Base-by-base conservation (phyloP, 345 rosid genomes). In the Raphanus raphanistrum region DNA sequence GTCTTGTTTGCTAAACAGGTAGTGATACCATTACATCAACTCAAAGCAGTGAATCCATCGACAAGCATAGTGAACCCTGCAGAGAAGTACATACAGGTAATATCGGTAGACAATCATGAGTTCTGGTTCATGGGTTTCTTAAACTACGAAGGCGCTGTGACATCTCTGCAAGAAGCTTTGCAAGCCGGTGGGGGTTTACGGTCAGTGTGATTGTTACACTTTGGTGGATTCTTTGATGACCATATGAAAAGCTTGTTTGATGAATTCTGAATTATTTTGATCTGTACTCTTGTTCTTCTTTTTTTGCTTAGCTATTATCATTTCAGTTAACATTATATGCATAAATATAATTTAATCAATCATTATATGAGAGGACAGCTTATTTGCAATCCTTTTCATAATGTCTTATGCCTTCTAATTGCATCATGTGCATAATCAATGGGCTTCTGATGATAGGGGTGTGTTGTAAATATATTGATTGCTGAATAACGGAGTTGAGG, bases 81-180 rank as follows among this genome's bases (percentile, higher is more conserved):
- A 8, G 89, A 90, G 52, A 90, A 86, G 71, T 90, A 90, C 79
- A 78, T 88, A 55, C 94, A 88, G 83, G 85, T 86, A 45, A 81
- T 82, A 29, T 86, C 92, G 0, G 81, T 88, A 29, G 90, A 88
- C 76, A 83, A 80, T 63, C 90, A 84, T 68, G 89, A 87, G 74
- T 90, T 90, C 66, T 90, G 90, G 92, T 87, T 88, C 85, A 87
- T 88, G 92, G 90, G 92, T 16, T 87, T 87, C 76, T 71, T 90
- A 38, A 84, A 85, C 84, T 88, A 87, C 48, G 80, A 73, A 16
- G 86, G 83, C 21, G 92, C 90, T 5, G 85, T 82, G 64, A 6
- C 63, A 15, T 17, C 72, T 4, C 72, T 69, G 29, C 72, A 69
- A 69, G 72, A 69, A 1, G 57, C 45, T 69, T 69, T 69, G 62